Evolutionary conservation across 1,139 yeast species (phyloP), one percentile per base, ranked within the genome.

Genomic region (Wickerhamomyces sp.): DNA sequence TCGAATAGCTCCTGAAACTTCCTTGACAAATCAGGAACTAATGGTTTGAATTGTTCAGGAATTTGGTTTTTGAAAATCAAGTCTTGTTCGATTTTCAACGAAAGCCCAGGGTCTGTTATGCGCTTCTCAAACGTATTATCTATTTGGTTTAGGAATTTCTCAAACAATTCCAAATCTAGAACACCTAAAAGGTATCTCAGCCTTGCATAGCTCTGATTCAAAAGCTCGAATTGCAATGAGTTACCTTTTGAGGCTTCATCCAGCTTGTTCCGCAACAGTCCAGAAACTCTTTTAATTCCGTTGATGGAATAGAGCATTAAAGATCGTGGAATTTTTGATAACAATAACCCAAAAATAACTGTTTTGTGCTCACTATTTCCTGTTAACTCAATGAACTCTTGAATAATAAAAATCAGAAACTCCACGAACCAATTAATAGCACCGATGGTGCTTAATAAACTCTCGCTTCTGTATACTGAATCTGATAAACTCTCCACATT

Each of bases 351-450:
- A 18, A 78, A 54, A 2, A 44, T 38, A 14, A 54, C 40, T 4
- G 49, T 42, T 38, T 46, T 41, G 37, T 51, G 44, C 5, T 31
- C 26, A 3, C 41, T 28, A 14, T 46, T 40, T 1, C 28, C 16
- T 2, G 32, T 18, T 7, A 45, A 10, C 5, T 43, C 38, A 16
- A 53, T 40, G 18, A 88, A 58, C 48, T 87, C 95, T 56, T 87
- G 94, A 42, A 78, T 76, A 34, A 83, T 58, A 45, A 74, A 76
- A 0, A 78, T 74, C 50, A 85, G 67, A 42, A 85, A 70, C 55
- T 87, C 95, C 31, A 84, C 68, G 43, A 82, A 70, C 95, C 95
- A 88, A 49, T 86, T 72, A n/a, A 82, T 73, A 31, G 80, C 74
- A 1, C 96, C 95, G 17, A 84, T 59, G 38, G 83, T 68, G 16